Conservation (phyloP, 2,329 filamentous ascomycete genomes). For the Colletotrichum destructivum region DNA sequence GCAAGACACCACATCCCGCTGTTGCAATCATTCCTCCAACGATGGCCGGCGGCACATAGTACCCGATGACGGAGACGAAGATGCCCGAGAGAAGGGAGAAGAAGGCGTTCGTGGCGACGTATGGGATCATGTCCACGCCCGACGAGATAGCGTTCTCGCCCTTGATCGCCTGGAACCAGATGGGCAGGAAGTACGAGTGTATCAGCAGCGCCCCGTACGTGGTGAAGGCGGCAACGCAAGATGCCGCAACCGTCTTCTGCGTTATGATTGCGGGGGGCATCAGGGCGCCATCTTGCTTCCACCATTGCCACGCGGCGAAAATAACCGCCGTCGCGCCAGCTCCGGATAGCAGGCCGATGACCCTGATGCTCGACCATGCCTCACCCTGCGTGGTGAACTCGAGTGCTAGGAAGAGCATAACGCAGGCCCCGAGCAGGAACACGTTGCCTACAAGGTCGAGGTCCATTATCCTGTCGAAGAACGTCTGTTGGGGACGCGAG, state of each 20-base stretch:
- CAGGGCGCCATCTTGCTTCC: constrained; percentile 59
- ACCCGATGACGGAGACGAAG: constrained; percentile 59
- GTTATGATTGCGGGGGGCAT: constrained; percentile 60
- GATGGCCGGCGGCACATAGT: constrained; percentile 51
- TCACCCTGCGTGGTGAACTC: constrained; percentile 62
- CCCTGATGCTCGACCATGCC: constrained; percentile 58
- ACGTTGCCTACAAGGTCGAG: constrained; percentile 58
- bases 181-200: constrained; percentile 62
- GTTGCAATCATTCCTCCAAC: constrained; percentile 52
- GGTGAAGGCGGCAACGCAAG: constrained; percentile 57
- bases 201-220: constrained; percentile 60
- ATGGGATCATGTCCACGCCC: constrained; percentile 52
- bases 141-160: constrained; percentile 51
- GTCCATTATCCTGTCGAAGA: constrained; percentile 48
- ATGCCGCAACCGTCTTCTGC: constrained; percentile 58
- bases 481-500: constrained; percentile 44
- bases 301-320: constrained; percentile 60
- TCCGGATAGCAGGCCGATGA: constrained; percentile 57
- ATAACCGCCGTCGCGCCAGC: constrained; percentile 46
- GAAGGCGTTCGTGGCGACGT: constrained; percentile 49
- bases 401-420: constrained; percentile 64
- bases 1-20: constrained; percentile 54
- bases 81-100: constrained; percentile 52
- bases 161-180: constrained; percentile 55
- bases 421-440: constrained; percentile 60